Conservation (phyloP, 306 rosid species). For the Fragaria vesca region DNA sequence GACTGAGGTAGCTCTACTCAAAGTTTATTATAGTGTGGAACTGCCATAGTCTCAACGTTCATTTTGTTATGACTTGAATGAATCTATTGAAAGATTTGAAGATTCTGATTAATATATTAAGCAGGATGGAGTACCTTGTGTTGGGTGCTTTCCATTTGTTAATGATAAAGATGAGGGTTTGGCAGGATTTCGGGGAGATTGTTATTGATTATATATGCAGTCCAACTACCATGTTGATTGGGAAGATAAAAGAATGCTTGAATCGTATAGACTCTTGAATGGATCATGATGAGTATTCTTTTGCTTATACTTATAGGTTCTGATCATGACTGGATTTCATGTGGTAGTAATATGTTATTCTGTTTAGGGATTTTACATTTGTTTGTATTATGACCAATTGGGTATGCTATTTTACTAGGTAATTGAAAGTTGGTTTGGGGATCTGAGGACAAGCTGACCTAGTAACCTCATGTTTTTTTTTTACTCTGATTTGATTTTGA, state of each 20-base stretch:
- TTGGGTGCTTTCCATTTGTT: background rate
- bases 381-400: background rate
- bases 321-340: background rate
- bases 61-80: background rate
- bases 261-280: background rate
- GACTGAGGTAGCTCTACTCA: background rate
- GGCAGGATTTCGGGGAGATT: background rate
- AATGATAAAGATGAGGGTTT: background rate
- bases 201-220: background rate
- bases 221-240: background rate
- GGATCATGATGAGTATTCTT: background rate
- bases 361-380: background rate
- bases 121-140: background rate
- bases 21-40: background rate
- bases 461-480: background rate
- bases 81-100: background rate
- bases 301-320: background rate
- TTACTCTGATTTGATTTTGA: background rate
- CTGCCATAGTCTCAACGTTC: background rate
- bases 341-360: background rate
- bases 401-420: background rate
- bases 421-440: slow-evolving; percentile 5
- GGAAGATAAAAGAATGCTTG: background rate
- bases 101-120: background rate
- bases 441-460: slow-evolving; percentile 1